phyloP scores from a whole-genome alignment of 1,284 basidiomycete species.

The Puccinia hordei region DNA sequence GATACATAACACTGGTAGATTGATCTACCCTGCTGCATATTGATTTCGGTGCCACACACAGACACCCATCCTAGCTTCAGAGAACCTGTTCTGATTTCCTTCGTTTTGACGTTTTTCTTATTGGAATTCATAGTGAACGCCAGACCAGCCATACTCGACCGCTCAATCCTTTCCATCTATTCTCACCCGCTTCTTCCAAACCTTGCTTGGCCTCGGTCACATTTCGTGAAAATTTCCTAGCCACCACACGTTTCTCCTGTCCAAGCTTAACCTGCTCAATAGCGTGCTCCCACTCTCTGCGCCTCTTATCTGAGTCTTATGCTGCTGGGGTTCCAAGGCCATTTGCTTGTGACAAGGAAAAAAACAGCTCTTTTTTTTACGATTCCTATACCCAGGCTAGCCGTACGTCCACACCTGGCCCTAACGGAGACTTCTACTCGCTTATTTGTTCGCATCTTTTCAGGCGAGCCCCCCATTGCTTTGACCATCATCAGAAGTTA shows the following conservation, averaged over 20 bases:
- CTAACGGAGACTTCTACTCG: constrained; percentile 37
- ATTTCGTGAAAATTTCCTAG: constrained; percentile 22
- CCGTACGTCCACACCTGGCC: constrained; percentile 1
- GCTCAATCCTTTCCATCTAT: constrained; percentile 15
- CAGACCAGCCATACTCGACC: constrained; percentile 14
- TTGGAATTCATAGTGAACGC: constrained; percentile 23
- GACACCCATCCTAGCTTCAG: background rate
- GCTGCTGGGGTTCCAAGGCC: constrained; percentile 2
- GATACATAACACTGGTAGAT: constrained; percentile 23
- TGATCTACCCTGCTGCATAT: background rate
- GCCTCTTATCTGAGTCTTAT: constrained; percentile 16
- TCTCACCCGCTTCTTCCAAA: constrained; percentile 5
- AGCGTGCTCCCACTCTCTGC: constrained; percentile 16
- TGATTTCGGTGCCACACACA: constrained; percentile 1
- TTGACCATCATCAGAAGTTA: constrained; percentile 15
- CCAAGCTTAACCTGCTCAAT: background rate
- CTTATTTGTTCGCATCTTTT: background rate
- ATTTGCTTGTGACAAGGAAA: constrained; percentile 21
- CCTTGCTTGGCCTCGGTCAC: constrained; percentile 25
- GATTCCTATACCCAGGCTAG: background rate
- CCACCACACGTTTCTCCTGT: constrained; percentile 15
- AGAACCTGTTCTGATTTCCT: constrained; percentile 20
- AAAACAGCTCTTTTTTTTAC: constrained; percentile 26
- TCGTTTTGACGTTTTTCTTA: constrained; percentile 19
- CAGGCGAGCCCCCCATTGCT: constrained; percentile 23